Base-by-base conservation (phyloP, 495 filamentous ascomycete genomes). In the Talaromyces nanjingensis region DNA sequence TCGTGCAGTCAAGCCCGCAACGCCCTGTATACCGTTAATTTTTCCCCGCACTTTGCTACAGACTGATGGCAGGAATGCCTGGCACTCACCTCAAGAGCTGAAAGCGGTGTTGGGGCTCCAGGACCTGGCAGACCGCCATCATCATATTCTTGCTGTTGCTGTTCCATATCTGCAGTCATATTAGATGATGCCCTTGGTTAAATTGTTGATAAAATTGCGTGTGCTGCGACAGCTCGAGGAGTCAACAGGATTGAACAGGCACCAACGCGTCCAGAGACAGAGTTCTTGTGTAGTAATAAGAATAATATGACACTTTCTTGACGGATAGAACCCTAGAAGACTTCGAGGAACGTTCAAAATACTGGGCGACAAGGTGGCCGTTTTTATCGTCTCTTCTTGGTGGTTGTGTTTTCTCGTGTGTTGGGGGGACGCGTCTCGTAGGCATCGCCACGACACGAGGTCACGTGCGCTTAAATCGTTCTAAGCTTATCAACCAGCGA, bases 101-200 rank as follows among this genome's bases (percentile, higher is more conserved):
- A 76, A 34, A 98, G 84, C n/a, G 94, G 94, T 56, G 92, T 98
- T 12, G 94, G 94, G 20, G 96, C 94, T 67, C 94, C 94, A 65
- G 96, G 94, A 29, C 91, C 92, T 49, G 87, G 87, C 62, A 84
- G 76, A 24, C 79, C 78, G 67, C 76, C 82, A 66, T 91, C 89
- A 58, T 89, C 88, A 62, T 77, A 76, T 53, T 87, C 83, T 29
- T 76, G 79, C 66, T 88, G 85, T 31, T 81, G 45, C 4, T 49
- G 74, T n/a, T 77, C 82, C 68, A 82, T 83, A 64, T 84, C 86
- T 24, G 78, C 72, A 54, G 81, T 82, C 85, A 89, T 89, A 20
- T 67, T 74, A 55, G 42, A 47, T 39, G 52, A 33, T 63, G 22
- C 57, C 25, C 18, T 20, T 52, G 27, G 20, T 12, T 18, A 18